Evolutionary conservation across 352 stramenopile genomes (phyloP).

Genomic region (Pythium pyrilobum): DNA sequence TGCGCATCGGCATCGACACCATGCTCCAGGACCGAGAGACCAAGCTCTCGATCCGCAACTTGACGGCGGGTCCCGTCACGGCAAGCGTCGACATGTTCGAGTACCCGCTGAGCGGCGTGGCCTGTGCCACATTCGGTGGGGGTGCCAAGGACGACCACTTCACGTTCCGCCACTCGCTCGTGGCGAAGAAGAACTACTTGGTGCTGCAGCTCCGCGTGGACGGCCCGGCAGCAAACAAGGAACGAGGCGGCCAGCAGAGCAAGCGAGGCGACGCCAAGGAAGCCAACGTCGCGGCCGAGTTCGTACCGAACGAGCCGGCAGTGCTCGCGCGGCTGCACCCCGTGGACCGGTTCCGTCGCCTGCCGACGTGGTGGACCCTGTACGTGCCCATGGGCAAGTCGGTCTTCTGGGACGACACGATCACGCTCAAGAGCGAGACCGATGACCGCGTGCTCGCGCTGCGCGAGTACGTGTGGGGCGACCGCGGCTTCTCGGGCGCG

Average conservation of each 20-base stretch:
- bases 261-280: conserved; percentile 7
- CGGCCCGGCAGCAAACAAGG: conserved; percentile 10
- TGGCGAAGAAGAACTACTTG: conserved; percentile 59
- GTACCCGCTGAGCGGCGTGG: conserved; percentile 37
- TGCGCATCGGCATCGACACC: conserved; percentile 59
- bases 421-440: conserved; percentile 45
- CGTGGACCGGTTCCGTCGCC: conserved; percentile 31
- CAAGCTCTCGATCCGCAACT: conserved; percentile 42
- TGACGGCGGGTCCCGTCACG: conserved; percentile 60
- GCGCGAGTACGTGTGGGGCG: conserved; percentile 34
- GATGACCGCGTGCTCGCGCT: conserved; percentile 46
- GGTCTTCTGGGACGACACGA: conserved; percentile 72
- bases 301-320: conserved; percentile 33
- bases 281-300: conserved; percentile 35
- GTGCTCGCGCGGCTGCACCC: conserved; percentile 25
- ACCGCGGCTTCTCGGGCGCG: conserved; percentile 36
- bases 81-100: conserved; percentile 44
- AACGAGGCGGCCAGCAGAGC: not conserved
- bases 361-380: conserved; percentile 46
- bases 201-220: conserved; percentile 25
- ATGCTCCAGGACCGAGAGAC: conserved; percentile 43
- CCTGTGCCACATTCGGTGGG: conserved; percentile 43
- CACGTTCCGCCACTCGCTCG: conserved; percentile 39
- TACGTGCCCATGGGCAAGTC: conserved; percentile 56
- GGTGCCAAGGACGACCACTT: conserved; percentile 44